Conservation (phyloP, 192 early-diverging fungal genomes). For the Cladochytrium replicatum region DNA sequence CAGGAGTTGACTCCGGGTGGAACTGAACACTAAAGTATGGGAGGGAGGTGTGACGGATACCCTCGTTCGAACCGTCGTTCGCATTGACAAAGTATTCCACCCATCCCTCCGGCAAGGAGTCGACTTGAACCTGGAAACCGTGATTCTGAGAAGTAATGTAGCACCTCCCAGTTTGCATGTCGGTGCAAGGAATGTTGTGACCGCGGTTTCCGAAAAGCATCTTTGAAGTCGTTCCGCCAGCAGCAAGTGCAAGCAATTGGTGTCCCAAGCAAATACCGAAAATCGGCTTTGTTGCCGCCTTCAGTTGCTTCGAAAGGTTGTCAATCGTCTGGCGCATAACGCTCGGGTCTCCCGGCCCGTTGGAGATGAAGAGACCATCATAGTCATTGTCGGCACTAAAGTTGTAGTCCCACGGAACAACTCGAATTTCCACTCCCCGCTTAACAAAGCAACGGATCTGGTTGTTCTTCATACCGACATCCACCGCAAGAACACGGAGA, state of each 20-base stretch:
- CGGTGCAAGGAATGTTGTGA: constrained; percentile 98
- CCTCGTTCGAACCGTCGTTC: constrained; percentile 98
- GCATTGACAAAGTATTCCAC: constrained; percentile 94
- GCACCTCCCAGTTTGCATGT: constrained; percentile 89
- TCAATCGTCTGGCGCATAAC: constrained; percentile 68
- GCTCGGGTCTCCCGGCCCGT: constrained; percentile 96
- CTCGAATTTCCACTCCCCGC: constrained; percentile 84
- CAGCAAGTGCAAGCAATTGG: constrained; percentile 87
- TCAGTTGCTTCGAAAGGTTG: constrained; percentile 56
- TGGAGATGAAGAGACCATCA: constrained; percentile 82
- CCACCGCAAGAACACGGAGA: constrained; percentile 81
- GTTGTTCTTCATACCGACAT: constrained; percentile 99
- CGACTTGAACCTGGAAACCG: constrained; percentile 87
- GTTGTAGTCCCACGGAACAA: constrained; percentile 97
- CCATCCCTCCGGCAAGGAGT: constrained; percentile 60
- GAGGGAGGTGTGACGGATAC: constrained; percentile 79
- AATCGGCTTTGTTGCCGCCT: constrained; percentile 70
- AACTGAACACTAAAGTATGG: constrained; percentile 98
- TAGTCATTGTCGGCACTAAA: constrained; percentile 66
- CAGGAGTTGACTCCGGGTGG: constrained; percentile 94
- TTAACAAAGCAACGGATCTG: constrained; percentile 97
- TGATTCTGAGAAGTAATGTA: constrained; percentile 99
- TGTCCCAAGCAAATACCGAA: constrained; percentile 99
- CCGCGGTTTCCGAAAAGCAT: constrained; percentile 99
- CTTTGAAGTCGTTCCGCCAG: constrained; percentile 87